Conservation (phyloP, 1,284 basidiomycete species). For the Papiliotrema flavescens region DNA sequence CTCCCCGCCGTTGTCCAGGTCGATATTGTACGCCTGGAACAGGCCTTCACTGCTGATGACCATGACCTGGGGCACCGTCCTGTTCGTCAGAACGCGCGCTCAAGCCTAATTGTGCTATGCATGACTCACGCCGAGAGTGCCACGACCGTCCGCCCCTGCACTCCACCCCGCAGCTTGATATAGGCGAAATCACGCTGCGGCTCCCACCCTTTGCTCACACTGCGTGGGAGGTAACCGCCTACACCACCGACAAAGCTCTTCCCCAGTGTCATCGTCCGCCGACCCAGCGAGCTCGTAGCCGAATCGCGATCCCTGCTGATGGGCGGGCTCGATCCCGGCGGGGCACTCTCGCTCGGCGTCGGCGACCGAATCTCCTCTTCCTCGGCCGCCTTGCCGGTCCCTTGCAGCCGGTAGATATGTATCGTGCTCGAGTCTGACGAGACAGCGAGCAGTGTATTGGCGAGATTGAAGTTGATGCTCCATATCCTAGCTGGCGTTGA, state of each 20-base stretch:
- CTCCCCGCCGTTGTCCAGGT: conserved; percentile 93
- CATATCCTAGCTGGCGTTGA: conserved; percentile 82
- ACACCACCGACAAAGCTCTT: conserved; percentile 75
- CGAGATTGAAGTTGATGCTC: conserved; percentile 86
- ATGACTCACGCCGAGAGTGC: conserved; percentile 73
- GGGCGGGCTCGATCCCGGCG: conserved; percentile 10
- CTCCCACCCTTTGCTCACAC: conserved; percentile 95
- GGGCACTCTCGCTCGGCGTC: conserved; percentile 25
- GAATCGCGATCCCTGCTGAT: conserved; percentile 2
- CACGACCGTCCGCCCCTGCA: conserved; percentile 69
- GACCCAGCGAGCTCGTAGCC: conserved; percentile 38
- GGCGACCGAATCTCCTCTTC: conserved; percentile 6
- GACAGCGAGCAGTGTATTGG: conserved; percentile 79
- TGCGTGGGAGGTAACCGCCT: conserved; percentile 85
- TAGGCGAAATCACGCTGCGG: conserved; percentile 93
- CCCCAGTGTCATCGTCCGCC: conserved; percentile 72
- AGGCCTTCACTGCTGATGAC: conserved; percentile 92
- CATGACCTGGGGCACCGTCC: conserved; percentile 94
- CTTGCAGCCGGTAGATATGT: conserved; percentile 82
- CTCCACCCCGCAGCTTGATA: conserved; percentile 71
- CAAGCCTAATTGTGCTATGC: neutral
- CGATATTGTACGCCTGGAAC: conserved; percentile 94
- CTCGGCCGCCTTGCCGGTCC: neutral
- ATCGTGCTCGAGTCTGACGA: conserved; percentile 93
- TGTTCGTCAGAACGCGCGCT: conserved; percentile 35